These are phyloP conservation scores for Rhizopogon parksii DNA, from an alignment of 1,284 basidiomycete genomes.

Conservation along the genomic window DNA sequence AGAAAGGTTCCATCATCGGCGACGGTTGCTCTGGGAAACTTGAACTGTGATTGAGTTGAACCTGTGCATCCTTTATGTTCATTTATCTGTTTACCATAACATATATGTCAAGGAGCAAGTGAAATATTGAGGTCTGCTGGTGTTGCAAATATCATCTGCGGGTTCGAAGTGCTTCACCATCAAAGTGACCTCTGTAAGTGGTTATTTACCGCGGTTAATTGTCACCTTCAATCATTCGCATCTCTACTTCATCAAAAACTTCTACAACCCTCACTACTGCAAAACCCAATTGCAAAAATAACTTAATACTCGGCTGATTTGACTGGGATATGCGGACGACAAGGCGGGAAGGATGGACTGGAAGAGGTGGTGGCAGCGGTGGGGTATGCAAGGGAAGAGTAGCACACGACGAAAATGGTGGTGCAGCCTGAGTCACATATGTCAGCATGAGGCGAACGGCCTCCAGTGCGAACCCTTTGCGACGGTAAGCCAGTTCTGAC, in stretches of 20 bases:
- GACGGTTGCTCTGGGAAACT: too few species aligned
- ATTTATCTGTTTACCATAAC: too few species aligned
- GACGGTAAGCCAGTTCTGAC: constrained; percentile 53
- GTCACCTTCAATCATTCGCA: constrained; percentile 21
- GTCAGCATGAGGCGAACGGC: constrained; percentile 61
- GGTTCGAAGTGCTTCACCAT: too few species aligned
- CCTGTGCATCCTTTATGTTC: too few species aligned
- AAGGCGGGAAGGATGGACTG: constrained; percentile 35
- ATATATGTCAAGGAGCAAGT: too few species aligned
- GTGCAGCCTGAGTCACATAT: constrained; percentile 42
- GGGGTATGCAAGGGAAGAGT: constrained; percentile 1
- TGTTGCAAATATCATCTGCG: too few species aligned
- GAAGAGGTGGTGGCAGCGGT: constrained; percentile 24
- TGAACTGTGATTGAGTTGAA: too few species aligned
- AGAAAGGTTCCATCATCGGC: too few species aligned
- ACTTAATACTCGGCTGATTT: constrained; percentile 43
- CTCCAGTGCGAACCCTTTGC: constrained; percentile 62
- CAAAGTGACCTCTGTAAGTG: too few species aligned
- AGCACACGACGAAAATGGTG: constrained; percentile 7
- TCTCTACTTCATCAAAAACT: constrained; percentile 47
- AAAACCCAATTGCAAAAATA: constrained; percentile 48
- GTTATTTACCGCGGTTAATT: too few species aligned
- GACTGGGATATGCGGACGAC: constrained; percentile 49
- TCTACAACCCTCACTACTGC: constrained; percentile 35
- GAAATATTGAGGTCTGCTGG: too few species aligned